Evolutionary conservation across 371 early-diverging fungal genomes (phyloP), one percentile per base, ranked within the genome.

Genomic region (Rozella allomycis): DNA sequence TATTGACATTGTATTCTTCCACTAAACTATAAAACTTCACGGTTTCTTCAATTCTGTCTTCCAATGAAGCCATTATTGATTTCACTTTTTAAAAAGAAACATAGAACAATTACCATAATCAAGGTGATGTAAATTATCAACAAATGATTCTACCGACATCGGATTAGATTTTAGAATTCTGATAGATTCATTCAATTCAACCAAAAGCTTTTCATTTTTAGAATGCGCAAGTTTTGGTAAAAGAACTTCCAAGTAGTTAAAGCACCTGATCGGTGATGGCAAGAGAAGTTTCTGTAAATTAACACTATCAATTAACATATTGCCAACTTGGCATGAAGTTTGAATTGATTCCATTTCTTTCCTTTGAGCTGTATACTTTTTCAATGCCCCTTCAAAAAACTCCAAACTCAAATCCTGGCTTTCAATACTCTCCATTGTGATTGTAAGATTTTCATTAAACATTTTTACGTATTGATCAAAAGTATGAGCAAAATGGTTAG

Each of bases 211-310:
- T 39, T 61, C 65, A 30, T 60, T 64, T 38, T 61, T 61, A 41
- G 60, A 58, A 13, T 58, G 27, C 0, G 65, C 54, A 1, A 64
- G 21, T 2, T 55, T 50, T 1, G 67, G 67, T 23, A 67, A 34
- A 6, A 67, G 37, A 10, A 31, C 33, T 4, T 58, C 55, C 14
- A 67, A 56, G 6, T 58, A 50, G 4, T 39, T 19, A 26, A 67
- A 62, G 33, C 65, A 67, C n/a, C 54, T 30, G 36, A 62, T 56
- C 2, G 67, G 62, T 31, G 56, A 58, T 17, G 67, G 67, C 1
- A 55, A 43, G 10, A 67, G 39, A 2, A 49, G 43, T 20, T 41
- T 47, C 33, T 62, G 61, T 9, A 67, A 35, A 23, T 40, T 47
- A 2, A 36, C 35, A 1, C 56, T 54, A 30, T 64, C 65, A 6